phyloP scores from a whole-genome alignment of 305 asterid species.

The Solanum hybrid region DNA sequence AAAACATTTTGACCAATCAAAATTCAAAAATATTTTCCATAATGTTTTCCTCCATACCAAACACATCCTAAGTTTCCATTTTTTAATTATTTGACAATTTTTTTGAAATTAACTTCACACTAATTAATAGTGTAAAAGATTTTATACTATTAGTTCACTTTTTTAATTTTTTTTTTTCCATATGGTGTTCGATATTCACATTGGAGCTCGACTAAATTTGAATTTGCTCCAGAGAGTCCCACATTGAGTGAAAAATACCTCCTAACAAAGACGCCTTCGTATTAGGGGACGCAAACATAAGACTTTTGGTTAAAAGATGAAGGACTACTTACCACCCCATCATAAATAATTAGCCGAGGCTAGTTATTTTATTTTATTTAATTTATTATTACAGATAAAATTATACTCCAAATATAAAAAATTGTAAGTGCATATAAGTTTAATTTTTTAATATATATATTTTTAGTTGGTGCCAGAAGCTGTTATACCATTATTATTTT shows the following conservation, averaged over 20 bases:
- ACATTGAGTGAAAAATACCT: neutral
- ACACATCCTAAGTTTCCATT: neutral
- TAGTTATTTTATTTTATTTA: neutral
- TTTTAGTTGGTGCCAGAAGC: neutral
- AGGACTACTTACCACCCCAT: neutral
- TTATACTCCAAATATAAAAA: neutral
- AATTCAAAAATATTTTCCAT: neutral
- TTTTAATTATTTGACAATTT: neutral
- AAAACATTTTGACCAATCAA: neutral
- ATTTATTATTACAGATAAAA: neutral
- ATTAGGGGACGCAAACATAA: neutral
- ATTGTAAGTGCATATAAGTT: neutral
- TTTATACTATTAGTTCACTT: neutral
- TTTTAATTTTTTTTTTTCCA: fast-evolving
- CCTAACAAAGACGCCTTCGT: neutral
- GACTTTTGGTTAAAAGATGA: neutral
- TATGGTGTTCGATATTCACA: neutral
- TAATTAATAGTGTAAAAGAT: neutral
- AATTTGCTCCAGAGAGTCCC: neutral
- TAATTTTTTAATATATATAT: neutral
- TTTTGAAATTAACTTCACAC: neutral
- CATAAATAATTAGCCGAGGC: neutral
- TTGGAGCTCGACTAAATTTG: neutral
- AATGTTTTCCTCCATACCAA: neutral
- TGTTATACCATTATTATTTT: neutral